Evolutionary conservation across 2,329 filamentous ascomycete species (phyloP).

Genomic region (Calonectria ilicicola): DNA sequence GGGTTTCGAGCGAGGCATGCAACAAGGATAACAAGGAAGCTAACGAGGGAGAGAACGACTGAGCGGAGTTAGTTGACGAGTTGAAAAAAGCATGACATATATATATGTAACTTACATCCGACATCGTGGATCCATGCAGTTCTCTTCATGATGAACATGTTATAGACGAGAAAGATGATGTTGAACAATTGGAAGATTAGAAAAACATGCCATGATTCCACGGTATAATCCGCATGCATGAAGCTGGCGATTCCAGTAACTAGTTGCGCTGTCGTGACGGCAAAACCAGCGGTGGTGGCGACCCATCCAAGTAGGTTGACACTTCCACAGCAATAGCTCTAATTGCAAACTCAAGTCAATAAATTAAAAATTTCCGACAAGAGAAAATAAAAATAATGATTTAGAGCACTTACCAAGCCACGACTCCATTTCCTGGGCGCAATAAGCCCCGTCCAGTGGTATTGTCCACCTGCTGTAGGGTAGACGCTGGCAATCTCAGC

Average conservation of each 20-base stretch:
- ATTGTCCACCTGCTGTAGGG: constrained; percentile 46
- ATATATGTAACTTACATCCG: constrained; percentile 19
- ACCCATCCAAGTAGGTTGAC: constrained; percentile 26
- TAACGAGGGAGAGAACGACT: constrained; percentile 24
- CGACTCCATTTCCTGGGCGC: constrained; percentile 37
- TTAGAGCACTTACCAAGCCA: constrained; percentile 17
- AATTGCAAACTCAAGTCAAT: not conserved
- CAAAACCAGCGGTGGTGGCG: constrained; percentile 19
- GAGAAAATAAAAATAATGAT: not conserved
- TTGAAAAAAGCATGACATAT: not conserved
- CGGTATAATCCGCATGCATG: not conserved
- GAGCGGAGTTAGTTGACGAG: not conserved
- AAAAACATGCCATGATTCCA: constrained; percentile 23
- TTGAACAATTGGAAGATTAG: constrained; percentile 25
- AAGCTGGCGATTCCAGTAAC: constrained; percentile 19
- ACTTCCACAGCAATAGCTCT: constrained; percentile 24
- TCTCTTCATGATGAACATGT: constrained; percentile 25
- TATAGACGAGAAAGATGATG: constrained; percentile 18
- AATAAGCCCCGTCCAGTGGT: constrained; percentile 50
- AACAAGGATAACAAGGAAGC: constrained; percentile 23
- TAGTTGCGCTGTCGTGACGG: constrained; percentile 19
- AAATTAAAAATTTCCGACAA: not conserved
- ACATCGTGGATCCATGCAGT: constrained; percentile 25
- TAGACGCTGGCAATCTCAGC: constrained; percentile 24
- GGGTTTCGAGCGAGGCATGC: constrained; percentile 21